phyloP scores from a whole-genome alignment of 1,139 yeast species.

The Pichia sp. region DNA sequence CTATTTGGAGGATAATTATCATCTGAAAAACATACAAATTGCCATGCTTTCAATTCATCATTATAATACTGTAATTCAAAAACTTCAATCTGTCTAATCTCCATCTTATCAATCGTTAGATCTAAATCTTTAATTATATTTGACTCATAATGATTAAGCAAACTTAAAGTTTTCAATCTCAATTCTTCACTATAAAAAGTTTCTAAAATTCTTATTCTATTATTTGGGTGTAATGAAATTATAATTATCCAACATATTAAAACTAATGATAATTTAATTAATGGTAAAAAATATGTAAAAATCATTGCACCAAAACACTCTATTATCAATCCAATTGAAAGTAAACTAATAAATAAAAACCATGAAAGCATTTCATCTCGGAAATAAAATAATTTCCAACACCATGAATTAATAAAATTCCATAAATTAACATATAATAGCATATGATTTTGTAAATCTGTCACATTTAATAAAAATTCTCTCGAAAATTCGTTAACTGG shows the following conservation, averaged over 20 bases:
- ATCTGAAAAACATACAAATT: conserved; percentile 46
- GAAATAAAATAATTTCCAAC: conserved; percentile 59
- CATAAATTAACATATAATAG: conserved; percentile 57
- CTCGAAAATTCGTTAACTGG: conserved; percentile 77
- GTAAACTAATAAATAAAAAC: conserved; percentile 38
- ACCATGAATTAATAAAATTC: conserved; percentile 47
- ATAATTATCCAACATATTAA: conserved; percentile 46
- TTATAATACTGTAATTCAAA: conserved; percentile 65
- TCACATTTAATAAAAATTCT: conserved; percentile 71
- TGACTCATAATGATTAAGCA: conserved; percentile 44
- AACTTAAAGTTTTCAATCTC: conserved; percentile 42
- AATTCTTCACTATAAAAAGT: conserved; percentile 56
- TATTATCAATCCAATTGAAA: conserved; percentile 29
- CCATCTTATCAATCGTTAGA: conserved; percentile 28
- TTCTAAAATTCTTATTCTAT: conserved; percentile 41
- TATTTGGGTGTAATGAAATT: conserved; percentile 49
- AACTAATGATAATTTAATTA: conserved; percentile 37
- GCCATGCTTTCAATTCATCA: conserved; percentile 52
- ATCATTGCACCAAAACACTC: conserved; percentile 22
- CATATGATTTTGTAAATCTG: conserved; percentile 83
- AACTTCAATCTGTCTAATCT: conserved; percentile 49
- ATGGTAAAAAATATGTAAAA: conserved; percentile 32
- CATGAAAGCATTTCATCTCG: conserved; percentile 60
- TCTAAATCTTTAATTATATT: conserved; percentile 33
- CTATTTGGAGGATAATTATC: conserved; percentile 47